Evolutionary conservation across 768 basidiomycete species (phyloP), one percentile per base, ranked within the genome.

Genomic region (Mycena indigotica): DNA sequence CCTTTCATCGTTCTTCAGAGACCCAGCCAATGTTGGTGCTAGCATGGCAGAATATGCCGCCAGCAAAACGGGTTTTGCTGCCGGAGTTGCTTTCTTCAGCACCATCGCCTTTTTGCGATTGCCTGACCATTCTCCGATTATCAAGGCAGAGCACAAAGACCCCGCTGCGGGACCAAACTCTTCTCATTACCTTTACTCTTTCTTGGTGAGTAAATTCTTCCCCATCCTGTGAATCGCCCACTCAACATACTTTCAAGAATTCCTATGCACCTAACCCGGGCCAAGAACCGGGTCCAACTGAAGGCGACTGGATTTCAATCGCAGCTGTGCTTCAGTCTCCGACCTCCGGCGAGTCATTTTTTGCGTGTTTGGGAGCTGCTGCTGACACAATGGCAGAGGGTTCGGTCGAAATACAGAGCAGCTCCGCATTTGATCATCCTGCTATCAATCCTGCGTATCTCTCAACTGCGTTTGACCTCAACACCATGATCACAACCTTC

Each of bases 361-460:
- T n/a, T n/a, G n/a, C n/a, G n/a, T n/a, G n/a, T n/a, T n/a, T n/a
- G n/a, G n/a, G n/a, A n/a, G n/a, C n/a, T n/a, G n/a, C n/a, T n/a
- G n/a, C n/a, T n/a, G n/a, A n/a, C n/a, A n/a, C n/a, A n/a, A n/a
- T n/a, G 15, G 23, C 30, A 61, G 60, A 25, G 3, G 60, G 60
- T 1, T 51, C 56, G 3, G 13, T 62, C 2, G 44, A 55, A 8
- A 19, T 62, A 19, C 46, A 52, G 19, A 54, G 40, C 29, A 32
- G 4, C 46, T 50, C 52, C 3, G 26, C 60, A 6, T 61, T 61
- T 28, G 53, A 24, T 16, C 53, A 61, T 38, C 60, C 56, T 10
- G 17, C 48, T 30, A 61, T 61, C 52, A 15, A 61, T 48, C 60
- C 60, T 16, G 56, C 40, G 1, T 61, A 46, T 50, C 56, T 28